A percentile compares a stretch with the other conserved stretches of the same genome.
Evolutionary conservation across 2,329 filamentous ascomycete species (phyloP).

Genomic region (Apiospora phragmitis): DNA sequence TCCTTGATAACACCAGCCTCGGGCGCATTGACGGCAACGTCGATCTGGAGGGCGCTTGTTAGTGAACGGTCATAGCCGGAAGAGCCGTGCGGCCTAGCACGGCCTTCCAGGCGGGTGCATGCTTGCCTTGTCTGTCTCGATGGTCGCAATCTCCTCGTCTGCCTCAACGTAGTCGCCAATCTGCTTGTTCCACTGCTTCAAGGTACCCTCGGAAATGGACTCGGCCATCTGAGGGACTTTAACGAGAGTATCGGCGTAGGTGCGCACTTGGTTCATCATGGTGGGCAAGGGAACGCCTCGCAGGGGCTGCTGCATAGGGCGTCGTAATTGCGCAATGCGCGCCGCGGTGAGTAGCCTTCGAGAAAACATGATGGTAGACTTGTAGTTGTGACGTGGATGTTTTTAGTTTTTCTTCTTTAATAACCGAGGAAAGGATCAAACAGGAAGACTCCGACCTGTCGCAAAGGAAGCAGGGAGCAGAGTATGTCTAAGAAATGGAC

Average conservation of each 20-base stretch:
- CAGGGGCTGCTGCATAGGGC: constrained; percentile 40
- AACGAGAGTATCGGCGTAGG: constrained; percentile 78
- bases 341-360: constrained; percentile 39
- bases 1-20: constrained; percentile 90
- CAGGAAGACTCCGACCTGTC: neutral
- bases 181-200: constrained; percentile 93
- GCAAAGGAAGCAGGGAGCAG: neutral
- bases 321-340: constrained; percentile 38
- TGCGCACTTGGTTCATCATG: constrained; percentile 58
- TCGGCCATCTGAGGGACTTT: constrained; percentile 99
- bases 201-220: constrained; percentile 94
- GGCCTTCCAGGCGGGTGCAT: neutral
- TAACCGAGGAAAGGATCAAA: neutral
- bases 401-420: neutral
- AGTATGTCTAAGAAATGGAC: neutral
- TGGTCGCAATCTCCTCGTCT: constrained; percentile 97
- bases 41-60: constrained; percentile 62
- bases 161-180: constrained; percentile 91
- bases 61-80: neutral
- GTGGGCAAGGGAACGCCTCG: constrained; percentile 47
- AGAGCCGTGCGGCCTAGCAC: neutral
- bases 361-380: constrained; percentile 31
- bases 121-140: constrained; percentile 94
- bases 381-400: neutral
- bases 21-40: constrained; percentile 93